These are phyloP conservation scores for Bipolaris cookei DNA, from an alignment of 2,329 filamentous ascomycete genomes.

Conservation along the genomic window DNA sequence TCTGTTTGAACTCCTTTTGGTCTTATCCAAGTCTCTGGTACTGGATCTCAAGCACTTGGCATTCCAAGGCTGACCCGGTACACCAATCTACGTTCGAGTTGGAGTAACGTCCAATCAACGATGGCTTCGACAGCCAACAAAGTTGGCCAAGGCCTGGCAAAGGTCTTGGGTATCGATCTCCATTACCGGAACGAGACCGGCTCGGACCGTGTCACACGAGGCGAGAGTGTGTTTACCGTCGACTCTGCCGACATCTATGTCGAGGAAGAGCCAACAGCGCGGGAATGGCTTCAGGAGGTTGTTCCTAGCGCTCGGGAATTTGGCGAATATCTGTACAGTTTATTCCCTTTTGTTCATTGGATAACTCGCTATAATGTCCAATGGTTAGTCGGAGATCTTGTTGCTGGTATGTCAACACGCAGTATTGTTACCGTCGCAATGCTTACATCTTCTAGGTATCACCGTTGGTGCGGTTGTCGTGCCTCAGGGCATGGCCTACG, in stretches of 20 bases:
- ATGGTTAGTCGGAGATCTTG: slow-evolving; percentile 87
- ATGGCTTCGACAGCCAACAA: slow-evolving; percentile 56
- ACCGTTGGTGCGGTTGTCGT: slow-evolving; percentile 82
- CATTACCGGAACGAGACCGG: slow-evolving; percentile 67
- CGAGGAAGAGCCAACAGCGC: slow-evolving; percentile 77
- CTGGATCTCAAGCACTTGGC: slow-evolving; percentile 21
- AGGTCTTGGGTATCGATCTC: slow-evolving; percentile 81
- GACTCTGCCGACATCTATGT: slow-evolving; percentile 77
- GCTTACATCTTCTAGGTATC: slow-evolving; percentile 57
- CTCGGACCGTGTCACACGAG: slow-evolving; percentile 70
- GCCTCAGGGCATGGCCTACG: slow-evolving; percentile 95
- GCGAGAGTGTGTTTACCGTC: slow-evolving; percentile 79
- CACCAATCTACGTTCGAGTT: slow-evolving; percentile 8
- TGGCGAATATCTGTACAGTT: slow-evolving; percentile 66
- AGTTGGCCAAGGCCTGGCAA: slow-evolving; percentile 75
- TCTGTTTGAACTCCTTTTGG: slow-evolving; percentile 34
- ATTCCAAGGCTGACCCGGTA: slow-evolving; percentile 15
- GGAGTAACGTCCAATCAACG: not conserved
- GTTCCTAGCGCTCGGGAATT: slow-evolving; percentile 65
- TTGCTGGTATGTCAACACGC: slow-evolving; percentile 70
- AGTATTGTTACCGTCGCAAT: not conserved
- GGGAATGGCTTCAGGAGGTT: slow-evolving; percentile 72
- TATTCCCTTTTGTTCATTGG: slow-evolving; percentile 93
- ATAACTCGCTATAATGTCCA: slow-evolving; percentile 85
- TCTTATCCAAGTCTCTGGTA: slow-evolving; percentile 26